Evolutionary conservation across 495 filamentous ascomycete genomes (phyloP), one percentile per base, ranked within the genome.

Genomic region (Jackrogersella multiformis): DNA sequence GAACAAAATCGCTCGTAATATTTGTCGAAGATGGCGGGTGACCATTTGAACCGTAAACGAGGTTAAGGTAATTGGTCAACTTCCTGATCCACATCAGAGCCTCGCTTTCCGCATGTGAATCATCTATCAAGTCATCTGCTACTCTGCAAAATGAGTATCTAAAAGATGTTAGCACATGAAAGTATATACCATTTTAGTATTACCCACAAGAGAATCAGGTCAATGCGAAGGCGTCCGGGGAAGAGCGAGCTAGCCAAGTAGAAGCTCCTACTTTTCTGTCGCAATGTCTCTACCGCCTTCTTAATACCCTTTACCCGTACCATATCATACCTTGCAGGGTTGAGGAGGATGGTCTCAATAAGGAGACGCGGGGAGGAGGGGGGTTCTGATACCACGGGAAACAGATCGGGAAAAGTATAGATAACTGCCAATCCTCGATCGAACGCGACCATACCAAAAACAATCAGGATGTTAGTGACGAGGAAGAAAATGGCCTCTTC

Each of bases 401-500:
- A 89, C 4, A 80, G 58, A 9, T 73, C 52, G 6, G 82, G 84
- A 71, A 88, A 88, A 0, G 83, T 79, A 53, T 85, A 74, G 0
- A 87, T 71, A 23, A 90, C 76, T 5, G 89, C 82, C 21, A 88
- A 64, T 16, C 82, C 85, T 66, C 87, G 84, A 65, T 92, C 89
- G 46, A 88, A 85, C 4, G 86, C 86, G 9, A 86, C 75, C 24
- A 89, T 75, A n/a, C 88, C 88, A 60, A 87, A 83, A 2, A 90
- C 84, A 54, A 92, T 85, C 34, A 92, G 64, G 4, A 78, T 73
- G 61, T 91, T 92, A 4, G 87, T 89, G 15, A 80, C 65, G 4
- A 92, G 73, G 73, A 92, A 92, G 78, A 92, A 92, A 5, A 86
- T 34, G 0, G 87, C 87, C 74, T 90, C 89, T 76, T 91, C 89